Conservation (phyloP, 129 eudicot species). For the Dittrichia graveolens region DNA sequence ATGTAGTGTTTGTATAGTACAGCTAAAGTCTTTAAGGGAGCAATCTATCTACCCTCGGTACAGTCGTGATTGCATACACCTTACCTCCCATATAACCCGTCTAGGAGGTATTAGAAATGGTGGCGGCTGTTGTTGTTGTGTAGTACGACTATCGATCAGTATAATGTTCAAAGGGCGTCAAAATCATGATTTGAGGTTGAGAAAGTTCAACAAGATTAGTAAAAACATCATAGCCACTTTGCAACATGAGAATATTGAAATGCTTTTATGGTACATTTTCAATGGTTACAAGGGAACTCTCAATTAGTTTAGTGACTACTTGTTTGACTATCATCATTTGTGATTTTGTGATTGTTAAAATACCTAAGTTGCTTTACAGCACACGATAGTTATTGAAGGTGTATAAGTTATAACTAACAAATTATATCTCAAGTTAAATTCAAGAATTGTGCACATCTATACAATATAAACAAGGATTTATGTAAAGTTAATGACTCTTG, state of each 20-base stretch:
- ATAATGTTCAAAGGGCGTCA: background rate
- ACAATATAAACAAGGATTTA: background rate
- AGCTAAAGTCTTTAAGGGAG: too few species aligned
- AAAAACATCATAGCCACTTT: background rate
- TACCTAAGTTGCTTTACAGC: too few species aligned
- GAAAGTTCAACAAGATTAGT: background rate
- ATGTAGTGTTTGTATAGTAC: background rate
- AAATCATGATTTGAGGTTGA: background rate
- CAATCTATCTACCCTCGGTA: too few species aligned
- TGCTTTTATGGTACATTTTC: background rate
- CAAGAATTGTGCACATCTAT: background rate
- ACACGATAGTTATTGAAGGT: too few species aligned
- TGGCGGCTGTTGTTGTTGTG: too few species aligned
- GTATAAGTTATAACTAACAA: background rate
- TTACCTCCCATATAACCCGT: too few species aligned
- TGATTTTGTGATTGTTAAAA: background rate
- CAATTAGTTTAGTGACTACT: background rate
- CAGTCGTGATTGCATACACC: too few species aligned
- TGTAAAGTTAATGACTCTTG: background rate
- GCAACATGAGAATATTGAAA: background rate
- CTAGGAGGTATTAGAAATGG: too few species aligned
- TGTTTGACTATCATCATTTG: background rate
- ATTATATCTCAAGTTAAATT: slow-evolving; percentile 12
- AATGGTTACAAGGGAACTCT: background rate
- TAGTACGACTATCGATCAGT: too few species aligned